phyloP scores from a whole-genome alignment of 2,329 filamentous ascomycete genomes.

The Diplodia intermedia region DNA sequence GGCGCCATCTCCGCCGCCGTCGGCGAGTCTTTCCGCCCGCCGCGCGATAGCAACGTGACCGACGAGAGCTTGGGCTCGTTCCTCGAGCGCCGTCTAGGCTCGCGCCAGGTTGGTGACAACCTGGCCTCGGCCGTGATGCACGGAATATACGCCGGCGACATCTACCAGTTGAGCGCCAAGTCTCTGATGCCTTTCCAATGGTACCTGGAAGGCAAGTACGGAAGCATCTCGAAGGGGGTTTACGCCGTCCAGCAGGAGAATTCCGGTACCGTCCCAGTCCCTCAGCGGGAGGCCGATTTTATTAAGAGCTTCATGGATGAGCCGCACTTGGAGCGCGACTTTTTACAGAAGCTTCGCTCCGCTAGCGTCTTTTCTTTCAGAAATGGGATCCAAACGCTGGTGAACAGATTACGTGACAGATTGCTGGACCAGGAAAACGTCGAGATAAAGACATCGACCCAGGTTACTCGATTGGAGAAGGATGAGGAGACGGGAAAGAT shows the following conservation, averaged over 20 bases:
- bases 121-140: slow-evolving; percentile 77
- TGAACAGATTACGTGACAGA: slow-evolving; percentile 44
- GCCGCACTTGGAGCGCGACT: slow-evolving; percentile 24
- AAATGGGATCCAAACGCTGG: slow-evolving; percentile 52
- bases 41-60: slow-evolving; percentile 44
- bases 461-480: slow-evolving; percentile 55
- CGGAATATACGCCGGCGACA: slow-evolving; percentile 91
- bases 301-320: slow-evolving; percentile 23
- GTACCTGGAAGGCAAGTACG: slow-evolving; percentile 57
- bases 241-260: slow-evolving; percentile 10
- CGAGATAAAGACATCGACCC: slow-evolving; percentile 48
- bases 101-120: slow-evolving; percentile 68
- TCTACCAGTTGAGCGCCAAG: slow-evolving; percentile 77
- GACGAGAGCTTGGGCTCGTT: slow-evolving; percentile 79
- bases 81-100: slow-evolving; percentile 62
- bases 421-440: slow-evolving; percentile 46
- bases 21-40: slow-evolving; percentile 42
- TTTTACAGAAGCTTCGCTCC: slow-evolving; percentile 7
- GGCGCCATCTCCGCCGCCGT: slow-evolving; percentile 48
- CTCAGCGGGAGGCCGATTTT: slow-evolving; percentile 9
- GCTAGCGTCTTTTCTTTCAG: slow-evolving; percentile 54
- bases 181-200: slow-evolving; percentile 63
- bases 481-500: slow-evolving; percentile 22
- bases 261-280: background rate
- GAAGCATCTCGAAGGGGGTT: slow-evolving; percentile 49